Evolutionary conservation across 805 yeast species (phyloP), one percentile per base, ranked within the genome.

Genomic region (Sporopachydermia lactativora): DNA sequence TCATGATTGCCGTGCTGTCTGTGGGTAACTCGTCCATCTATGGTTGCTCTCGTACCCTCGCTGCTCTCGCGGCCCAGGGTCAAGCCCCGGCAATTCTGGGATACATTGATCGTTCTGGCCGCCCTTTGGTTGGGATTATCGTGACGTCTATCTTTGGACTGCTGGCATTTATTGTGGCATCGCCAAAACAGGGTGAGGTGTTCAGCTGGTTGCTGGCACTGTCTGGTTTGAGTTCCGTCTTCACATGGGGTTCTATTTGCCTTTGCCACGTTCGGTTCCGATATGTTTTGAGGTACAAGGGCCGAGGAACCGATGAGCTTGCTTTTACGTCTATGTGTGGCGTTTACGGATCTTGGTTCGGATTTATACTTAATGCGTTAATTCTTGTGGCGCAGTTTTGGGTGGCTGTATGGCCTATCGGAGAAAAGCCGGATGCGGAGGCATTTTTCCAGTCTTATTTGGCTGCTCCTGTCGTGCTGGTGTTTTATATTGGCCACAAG

Each of bases 341-440:
- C 49, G 58, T 77, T 19, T 61, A 55, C 49, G 94, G 94, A 38
- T 77, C 94, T 1, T 56, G 54, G 45, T 71, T 70, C 54, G 94
- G 92, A 41, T 52, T 72, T 14, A 43, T 59, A 17, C 59, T 85
- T 52, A 76, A 76, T 55, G 34, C 69, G 19, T 56, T 79, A 42
- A 76, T 83, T 46, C 64, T 85, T 44, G 62, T 72, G 42, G 83
- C 86, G 19, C 88, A 81, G 61, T 81, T 84, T 66, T 84, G 89
- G 84, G 68, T 78, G 43, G 88, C 92, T 4, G 61, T 81, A 35
- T 82, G 67, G 68, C 94, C 94, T 41, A 53, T 75, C 60, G 75
- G 67, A 11, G 57, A 39, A 11, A 19, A 41, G 1, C 61, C 68
- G 15, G 45, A 51, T 40, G 68, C 68, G 18, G 31, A 43, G 15